Percentiles rank a stretch among this genome's conserved stretches.
Evolutionary conservation across 495 filamentous ascomycete genomes (phyloP).

Genomic region (Chlorociboria aeruginascens): DNA sequence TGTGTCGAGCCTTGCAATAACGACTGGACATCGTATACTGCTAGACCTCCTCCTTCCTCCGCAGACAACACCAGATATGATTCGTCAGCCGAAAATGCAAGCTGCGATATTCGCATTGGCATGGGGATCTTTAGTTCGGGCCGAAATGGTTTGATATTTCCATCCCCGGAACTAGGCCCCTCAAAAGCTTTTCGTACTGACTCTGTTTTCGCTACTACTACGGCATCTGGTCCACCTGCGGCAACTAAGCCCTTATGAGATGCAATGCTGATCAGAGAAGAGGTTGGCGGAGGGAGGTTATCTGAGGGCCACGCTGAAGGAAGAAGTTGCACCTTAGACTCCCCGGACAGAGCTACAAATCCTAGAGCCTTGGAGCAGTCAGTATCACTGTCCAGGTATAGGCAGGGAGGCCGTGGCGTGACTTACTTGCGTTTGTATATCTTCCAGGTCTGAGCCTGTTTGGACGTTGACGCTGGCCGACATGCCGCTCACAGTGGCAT

Average conservation of each 20-base stretch:
- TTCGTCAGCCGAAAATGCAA: slow-evolving; percentile 81
- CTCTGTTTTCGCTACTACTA: slow-evolving; percentile 68
- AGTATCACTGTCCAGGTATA: not conserved
- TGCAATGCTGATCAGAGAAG: slow-evolving; percentile 79
- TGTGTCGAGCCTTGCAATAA: slow-evolving; percentile 55
- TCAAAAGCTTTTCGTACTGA: slow-evolving; percentile 66
- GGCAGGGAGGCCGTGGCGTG: not conserved
- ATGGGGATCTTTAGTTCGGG: slow-evolving; percentile 63
- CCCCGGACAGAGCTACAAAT: slow-evolving; percentile 68
- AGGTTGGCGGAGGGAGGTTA: slow-evolving; percentile 61
- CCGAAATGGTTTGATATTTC: slow-evolving; percentile 57
- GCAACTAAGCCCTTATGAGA: slow-evolving; percentile 71
- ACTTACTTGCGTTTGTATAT: slow-evolving; percentile 46
- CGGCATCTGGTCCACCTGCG: slow-evolving; percentile 69
- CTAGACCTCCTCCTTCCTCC: slow-evolving; percentile 70
- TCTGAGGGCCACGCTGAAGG: slow-evolving; percentile 67
- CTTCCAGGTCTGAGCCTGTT: slow-evolving; percentile 42
- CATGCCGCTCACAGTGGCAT: slow-evolving; percentile 4
- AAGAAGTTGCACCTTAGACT: slow-evolving; percentile 69
- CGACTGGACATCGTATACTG: slow-evolving; percentile 61
- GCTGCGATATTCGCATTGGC: slow-evolving; percentile 68
- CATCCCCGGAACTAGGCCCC: slow-evolving; percentile 40
- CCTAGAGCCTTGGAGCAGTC: slow-evolving; percentile 51
- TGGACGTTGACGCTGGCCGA: slow-evolving; percentile 20
- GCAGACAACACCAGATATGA: slow-evolving; percentile 72